Evolutionary conservation across 2,329 filamentous ascomycete genomes (phyloP), one percentile per base, ranked within the genome.

Genomic region (Samsoniella hepiali): DNA sequence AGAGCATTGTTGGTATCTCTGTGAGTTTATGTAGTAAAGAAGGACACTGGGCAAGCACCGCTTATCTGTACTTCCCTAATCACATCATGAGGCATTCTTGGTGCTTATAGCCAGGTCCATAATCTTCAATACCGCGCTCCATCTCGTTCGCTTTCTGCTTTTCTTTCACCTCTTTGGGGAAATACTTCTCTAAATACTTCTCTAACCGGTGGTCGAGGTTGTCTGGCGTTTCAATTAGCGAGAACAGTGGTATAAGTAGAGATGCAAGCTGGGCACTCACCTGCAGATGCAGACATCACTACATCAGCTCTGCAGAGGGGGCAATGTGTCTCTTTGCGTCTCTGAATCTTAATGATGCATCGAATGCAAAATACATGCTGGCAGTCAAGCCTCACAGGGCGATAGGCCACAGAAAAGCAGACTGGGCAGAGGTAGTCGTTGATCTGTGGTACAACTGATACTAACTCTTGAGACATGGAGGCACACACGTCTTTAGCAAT

Each of bases 381-480:
- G 74, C 92, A 96, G 15, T 83, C 82, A 40, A 96, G 80, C 31
- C 88, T 85, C n/a, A 96, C 85, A 0, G 92, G 92, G 68, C 91
- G 86, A 81, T 90, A 95, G n/a, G 89, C 86, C 64, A 96, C 86
- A 50, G 84, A 84, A 69, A 89, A 88, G 76, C 92, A 95, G 65
- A 95, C 86, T 1, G 91, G 91, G 69, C 91, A 96, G 9, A 88
- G 81, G 75, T 93, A 94, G 75, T 96, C 92, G 70, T 92, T 88
- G n/a, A 95, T 76, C 69, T 93, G 91, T 0, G 92, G 92, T 7
- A 96, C 88, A 51, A 90, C 80, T 11, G 84, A 83, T 22, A 96
- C 81, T 3, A 96, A 81, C 65, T 92, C 85, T 38, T 85, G 83
- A 1, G 88, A 88, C 66, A 96, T 85, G 69, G 90, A 85, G 29